These are phyloP conservation scores for Grosmannia penicillata DNA, from an alignment of 2,329 filamentous ascomycete species.

Conservation along the genomic window DNA sequence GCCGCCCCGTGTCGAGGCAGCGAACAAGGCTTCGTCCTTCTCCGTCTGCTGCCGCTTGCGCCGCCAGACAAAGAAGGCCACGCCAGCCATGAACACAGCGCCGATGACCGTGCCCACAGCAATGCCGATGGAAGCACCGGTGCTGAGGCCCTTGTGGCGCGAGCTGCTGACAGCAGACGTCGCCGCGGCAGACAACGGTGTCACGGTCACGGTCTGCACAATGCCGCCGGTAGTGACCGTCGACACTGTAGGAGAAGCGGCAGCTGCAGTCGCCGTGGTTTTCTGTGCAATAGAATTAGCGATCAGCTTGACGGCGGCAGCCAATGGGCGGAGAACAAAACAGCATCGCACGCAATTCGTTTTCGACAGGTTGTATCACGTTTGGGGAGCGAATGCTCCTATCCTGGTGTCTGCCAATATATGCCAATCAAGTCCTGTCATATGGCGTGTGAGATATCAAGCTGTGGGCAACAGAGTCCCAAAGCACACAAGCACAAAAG, in stretches of 20 bases:
- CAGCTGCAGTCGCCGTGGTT: constrained; percentile 8
- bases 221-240: constrained; percentile 15
- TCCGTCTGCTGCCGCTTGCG: constrained; percentile 24
- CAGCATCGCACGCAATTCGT: not conserved
- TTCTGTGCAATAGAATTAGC: too few species aligned
- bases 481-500: not conserved
- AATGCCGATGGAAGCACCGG: constrained; percentile 36
- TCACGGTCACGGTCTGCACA: constrained; percentile 35
- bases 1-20: constrained; percentile 32
- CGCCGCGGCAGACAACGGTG: not conserved
- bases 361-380: not conserved
- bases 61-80: constrained; percentile 22
- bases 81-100: constrained; percentile 18
- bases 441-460: not conserved
- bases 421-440: too few species aligned
- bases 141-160: constrained; percentile 19
- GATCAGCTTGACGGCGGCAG: too few species aligned
- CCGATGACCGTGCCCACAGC: constrained; percentile 29
- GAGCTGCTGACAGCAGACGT: constrained; percentile 7
- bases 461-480: not conserved
- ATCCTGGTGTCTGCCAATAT: not conserved
- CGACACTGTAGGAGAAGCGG: not conserved
- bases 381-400: not conserved
- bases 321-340: too few species aligned
- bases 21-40: constrained; percentile 24